Evolutionary conservation across 768 basidiomycete species (phyloP).

Genomic region (Dendrothele bispora): DNA sequence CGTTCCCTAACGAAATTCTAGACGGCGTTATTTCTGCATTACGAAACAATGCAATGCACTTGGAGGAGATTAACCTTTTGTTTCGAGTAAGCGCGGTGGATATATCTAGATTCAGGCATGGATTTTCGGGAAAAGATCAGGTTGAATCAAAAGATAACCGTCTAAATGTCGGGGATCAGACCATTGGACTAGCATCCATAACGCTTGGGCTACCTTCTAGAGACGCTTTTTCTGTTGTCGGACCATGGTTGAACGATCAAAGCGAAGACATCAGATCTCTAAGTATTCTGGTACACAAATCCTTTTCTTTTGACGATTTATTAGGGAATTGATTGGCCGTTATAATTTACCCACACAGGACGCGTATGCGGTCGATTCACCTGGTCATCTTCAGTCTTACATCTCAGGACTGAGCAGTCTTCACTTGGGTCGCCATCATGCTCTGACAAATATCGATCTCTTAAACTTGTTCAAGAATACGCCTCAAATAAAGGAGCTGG

Average conservation of each 20-base stretch:
- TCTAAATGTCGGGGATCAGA: too few relatives aligned
- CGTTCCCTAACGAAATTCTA: slow-evolving; percentile 1
- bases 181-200: too few relatives aligned
- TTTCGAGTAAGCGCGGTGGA: neutral
- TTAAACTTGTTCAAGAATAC: neutral
- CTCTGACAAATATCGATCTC: slow-evolving; percentile 3
- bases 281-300: slow-evolving; percentile 1
- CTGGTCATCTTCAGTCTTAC: neutral
- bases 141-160: neutral
- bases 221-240: neutral
- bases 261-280: too few relatives aligned
- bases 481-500: slow-evolving; percentile 1
- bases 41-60: neutral
- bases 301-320: neutral
- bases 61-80: slow-evolving; percentile 5
- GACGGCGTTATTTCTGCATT: neutral
- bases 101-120: slow-evolving; percentile 1
- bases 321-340: too few relatives aligned
- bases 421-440: slow-evolving; percentile 6
- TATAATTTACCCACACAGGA: neutral
- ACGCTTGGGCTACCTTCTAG: slow-evolving; percentile 1
- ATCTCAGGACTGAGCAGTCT: neutral
- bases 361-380: slow-evolving; percentile 5
- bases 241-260: slow-evolving; percentile 1
- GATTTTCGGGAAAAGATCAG: too few relatives aligned